Evolutionary conservation across 2,329 filamentous ascomycete species (phyloP).

Genomic region (Aspergillus puulaauensis): DNA sequence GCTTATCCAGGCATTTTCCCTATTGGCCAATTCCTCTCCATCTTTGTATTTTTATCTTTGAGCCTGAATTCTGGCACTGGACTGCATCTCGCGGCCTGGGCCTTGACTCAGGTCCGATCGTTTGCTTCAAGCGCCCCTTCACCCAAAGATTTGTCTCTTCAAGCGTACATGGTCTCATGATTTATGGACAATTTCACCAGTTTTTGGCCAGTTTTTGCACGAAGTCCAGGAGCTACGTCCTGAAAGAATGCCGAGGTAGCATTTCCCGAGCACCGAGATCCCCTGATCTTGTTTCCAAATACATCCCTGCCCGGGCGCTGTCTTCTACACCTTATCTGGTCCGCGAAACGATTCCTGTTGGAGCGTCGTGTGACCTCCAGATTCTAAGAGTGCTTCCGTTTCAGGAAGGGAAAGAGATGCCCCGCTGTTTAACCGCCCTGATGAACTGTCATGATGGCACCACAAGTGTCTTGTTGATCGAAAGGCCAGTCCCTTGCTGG

Average conservation of each 20-base stretch:
- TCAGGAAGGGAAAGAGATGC: neutral
- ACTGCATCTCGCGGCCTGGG: neutral
- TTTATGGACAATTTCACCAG: too few species aligned
- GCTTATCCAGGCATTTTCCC: slow-evolving; percentile 6
- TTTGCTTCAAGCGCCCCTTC: neutral
- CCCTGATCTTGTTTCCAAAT: too few species aligned
- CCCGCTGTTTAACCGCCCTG: neutral
- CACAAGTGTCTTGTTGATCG: neutral
- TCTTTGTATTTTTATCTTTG: slow-evolving; percentile 6
- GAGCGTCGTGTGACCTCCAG: neutral
- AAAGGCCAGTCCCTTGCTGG: neutral
- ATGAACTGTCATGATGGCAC: neutral
- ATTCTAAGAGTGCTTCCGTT: neutral
- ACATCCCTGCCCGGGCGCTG: neutral
- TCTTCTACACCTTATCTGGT: neutral
- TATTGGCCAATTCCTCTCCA: slow-evolving; percentile 10
- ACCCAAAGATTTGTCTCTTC: too few species aligned
- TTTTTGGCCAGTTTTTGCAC: too few species aligned
- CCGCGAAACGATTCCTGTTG: neutral
- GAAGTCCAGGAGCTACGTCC: too few species aligned
- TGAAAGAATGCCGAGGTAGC: neutral
- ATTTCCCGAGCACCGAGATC: too few species aligned
- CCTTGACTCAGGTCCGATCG: neutral
- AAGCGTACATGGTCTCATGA: too few species aligned
- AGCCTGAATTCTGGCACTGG: neutral